phyloP scores from a whole-genome alignment of 805 yeast species.

The Nematodospora valgi region DNA sequence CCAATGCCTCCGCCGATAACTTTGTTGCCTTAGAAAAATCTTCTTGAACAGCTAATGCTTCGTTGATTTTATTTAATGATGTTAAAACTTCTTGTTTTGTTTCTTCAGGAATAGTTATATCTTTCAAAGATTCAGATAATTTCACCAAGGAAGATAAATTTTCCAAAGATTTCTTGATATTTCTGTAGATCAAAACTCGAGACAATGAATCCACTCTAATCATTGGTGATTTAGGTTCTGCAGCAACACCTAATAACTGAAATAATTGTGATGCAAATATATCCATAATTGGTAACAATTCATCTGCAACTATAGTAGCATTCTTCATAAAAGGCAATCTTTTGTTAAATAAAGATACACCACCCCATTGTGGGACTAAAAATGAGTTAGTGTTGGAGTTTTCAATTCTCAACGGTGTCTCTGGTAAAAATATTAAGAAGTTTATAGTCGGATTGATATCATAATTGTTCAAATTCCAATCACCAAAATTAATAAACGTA shows the following conservation, averaged over 20 bases:
- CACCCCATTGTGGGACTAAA: constrained; percentile 89
- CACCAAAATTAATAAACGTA: constrained; percentile 79
- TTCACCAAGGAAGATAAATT: constrained; percentile 71
- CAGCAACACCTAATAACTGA: constrained; percentile 67
- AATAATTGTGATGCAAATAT: constrained; percentile 73
- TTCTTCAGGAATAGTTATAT: constrained; percentile 78
- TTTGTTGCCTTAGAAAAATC: constrained; percentile 28
- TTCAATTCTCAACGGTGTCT: constrained; percentile 42
- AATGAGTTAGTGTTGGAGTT: constrained; percentile 54
- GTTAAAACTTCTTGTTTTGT: constrained; percentile 56
- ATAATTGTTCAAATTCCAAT: constrained; percentile 66
- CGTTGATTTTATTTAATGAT: constrained; percentile 43
- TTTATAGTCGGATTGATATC: constrained; percentile 66
- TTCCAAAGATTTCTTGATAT: constrained; percentile 60
- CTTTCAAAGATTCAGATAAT: constrained; percentile 63
- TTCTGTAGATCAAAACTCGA: constrained; percentile 55
- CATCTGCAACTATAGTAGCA: constrained; percentile 34
- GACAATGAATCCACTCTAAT: constrained; percentile 65
- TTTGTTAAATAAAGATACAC: constrained; percentile 54
- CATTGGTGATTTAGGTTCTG: constrained; percentile 52
- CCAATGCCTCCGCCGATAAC: constrained; percentile 53
- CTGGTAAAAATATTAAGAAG: constrained; percentile 66
- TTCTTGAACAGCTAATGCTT: constrained; percentile 28
- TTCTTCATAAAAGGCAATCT: constrained; percentile 17
- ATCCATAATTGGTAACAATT: constrained; percentile 57